Percentiles rank a stretch among this genome's conserved stretches.
Evolutionary conservation across 1,139 yeast genomes (phyloP).

Genomic region (Zygosaccharomyces sapae): DNA sequence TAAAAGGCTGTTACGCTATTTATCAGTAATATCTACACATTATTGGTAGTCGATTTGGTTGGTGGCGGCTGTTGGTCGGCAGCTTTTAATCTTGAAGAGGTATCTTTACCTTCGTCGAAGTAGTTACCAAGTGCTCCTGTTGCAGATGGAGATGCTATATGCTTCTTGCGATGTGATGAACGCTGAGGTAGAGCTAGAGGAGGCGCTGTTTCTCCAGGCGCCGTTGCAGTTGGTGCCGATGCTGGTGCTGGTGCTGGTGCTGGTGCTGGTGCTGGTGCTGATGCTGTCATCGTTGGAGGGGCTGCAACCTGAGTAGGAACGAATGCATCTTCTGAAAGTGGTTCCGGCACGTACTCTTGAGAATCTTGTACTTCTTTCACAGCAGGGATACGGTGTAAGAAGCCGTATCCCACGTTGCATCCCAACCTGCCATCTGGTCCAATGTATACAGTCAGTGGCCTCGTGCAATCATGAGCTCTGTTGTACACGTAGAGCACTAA

Average conservation of each 20-base stretch:
- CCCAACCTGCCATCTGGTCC: constrained; percentile 80
- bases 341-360: constrained; percentile 9
- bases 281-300: constrained; percentile 1
- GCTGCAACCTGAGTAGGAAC: constrained; percentile 19
- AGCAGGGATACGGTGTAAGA: constrained; percentile 75
- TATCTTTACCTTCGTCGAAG: constrained; percentile 39
- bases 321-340: constrained; percentile 18
- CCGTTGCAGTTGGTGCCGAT: neutral
- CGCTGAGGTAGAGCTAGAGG: constrained; percentile 15
- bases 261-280: no score
- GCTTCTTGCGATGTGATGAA: constrained; percentile 12
- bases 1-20: neutral
- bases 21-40: neutral
- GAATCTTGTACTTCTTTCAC: constrained; percentile 9
- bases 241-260: neutral
- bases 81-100: constrained; percentile 22
- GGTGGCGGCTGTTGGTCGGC: constrained; percentile 4
- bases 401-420: constrained; percentile 92
- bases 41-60: neutral
- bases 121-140: constrained; percentile 34
- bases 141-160: constrained; percentile 4
- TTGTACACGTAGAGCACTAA: constrained; percentile 72
- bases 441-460: constrained; percentile 81
- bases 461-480: constrained; percentile 74
- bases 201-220: constrained; percentile 9